Base-by-base conservation (phyloP, 192 early-diverging fungal species). In the Lobosporangium transversale region DNA sequence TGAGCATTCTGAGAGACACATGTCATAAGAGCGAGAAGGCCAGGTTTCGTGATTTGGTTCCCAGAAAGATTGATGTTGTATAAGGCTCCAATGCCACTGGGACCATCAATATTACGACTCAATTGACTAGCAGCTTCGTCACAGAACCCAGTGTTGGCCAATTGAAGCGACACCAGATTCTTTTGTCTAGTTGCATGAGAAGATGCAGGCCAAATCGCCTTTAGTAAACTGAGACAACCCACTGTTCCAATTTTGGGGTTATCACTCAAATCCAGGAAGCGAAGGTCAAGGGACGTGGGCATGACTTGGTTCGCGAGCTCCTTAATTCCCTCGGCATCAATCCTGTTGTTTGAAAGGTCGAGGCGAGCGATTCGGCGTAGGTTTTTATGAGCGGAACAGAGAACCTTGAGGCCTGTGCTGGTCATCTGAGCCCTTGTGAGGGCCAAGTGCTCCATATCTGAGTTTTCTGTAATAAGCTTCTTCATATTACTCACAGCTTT, bases 401-500 rank as follows among this genome's bases (percentile, higher is more conserved):
- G 23, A 21, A 66, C 44, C 53, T 76, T 76, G 32, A 76, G 64
- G 2, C 73, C 73, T 14, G 73, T 62, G 29, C 64, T 33, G 15
- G 63, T 76, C 36, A 76, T 44, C 1, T 66, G 58, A 9, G 58
- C 64, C 3, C 58, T 27, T 0, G 51, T 76, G 35, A 76, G 33
- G 35, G 54, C 20, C 42, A 76, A 30, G 37, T 62, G 26, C 30
- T 60, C 58, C 73, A 76, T 66, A 20, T 76, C 73, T 18, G 73
- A 58, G 48, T 76, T 76, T 20, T 60, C 58, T 4, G 51, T 60
- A 47, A 76, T 57, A 9, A 76, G 43, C 42, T 76, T 76, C 53
- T 76, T 76, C 73, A 76, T 76, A 40, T 76, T 76, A 20, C 53
- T 49, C 12, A 76, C 50, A 18, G 73, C 65, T 53, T 66, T 67